phyloP scores from a whole-genome alignment of 495 filamentous ascomycete species.

The Aspergillus saccharolyticus region DNA sequence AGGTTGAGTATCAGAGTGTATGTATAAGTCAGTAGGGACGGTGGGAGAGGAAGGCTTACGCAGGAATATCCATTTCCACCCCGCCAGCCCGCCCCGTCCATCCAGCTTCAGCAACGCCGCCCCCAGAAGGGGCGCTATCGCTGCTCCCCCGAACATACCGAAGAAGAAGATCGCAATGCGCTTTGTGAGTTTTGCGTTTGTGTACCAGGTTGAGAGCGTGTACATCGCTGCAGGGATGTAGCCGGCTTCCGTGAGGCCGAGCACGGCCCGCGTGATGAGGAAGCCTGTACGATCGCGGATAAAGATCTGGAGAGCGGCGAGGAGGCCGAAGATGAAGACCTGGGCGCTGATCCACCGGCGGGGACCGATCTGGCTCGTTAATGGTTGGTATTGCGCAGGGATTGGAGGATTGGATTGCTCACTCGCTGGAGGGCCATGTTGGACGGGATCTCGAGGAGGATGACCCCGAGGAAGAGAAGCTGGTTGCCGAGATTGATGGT shows the following conservation, averaged over 20 bases:
- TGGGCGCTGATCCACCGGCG: slow-evolving; percentile 46
- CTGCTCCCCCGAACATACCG: slow-evolving; percentile 45
- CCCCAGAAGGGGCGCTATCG: slow-evolving; percentile 43
- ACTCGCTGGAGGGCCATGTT: slow-evolving; percentile 39
- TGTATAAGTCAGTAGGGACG: no score
- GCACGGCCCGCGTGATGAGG: slow-evolving; percentile 38
- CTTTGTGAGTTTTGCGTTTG: slow-evolving; percentile 42
- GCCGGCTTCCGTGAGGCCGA: slow-evolving; percentile 50
- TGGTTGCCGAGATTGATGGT: slow-evolving; percentile 53
- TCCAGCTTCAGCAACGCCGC: slow-evolving; percentile 43
- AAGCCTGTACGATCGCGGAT: slow-evolving; percentile 41
- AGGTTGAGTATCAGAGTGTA: slow-evolving; percentile 5
- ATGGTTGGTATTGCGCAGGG: not conserved
- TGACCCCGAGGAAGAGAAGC: slow-evolving; percentile 49
- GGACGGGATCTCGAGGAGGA: slow-evolving; percentile 49
- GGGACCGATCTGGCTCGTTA: slow-evolving; percentile 41
- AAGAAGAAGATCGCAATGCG: slow-evolving; percentile 51
- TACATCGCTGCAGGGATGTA: slow-evolving; percentile 55
- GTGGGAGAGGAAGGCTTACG: slow-evolving; percentile 10
- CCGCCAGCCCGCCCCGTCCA: slow-evolving; percentile 40
- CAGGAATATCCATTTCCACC: slow-evolving; percentile 59
- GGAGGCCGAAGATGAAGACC: slow-evolving; percentile 47
- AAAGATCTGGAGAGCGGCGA: slow-evolving; percentile 50
- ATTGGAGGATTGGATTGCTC: not conserved
- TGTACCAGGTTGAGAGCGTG: slow-evolving; percentile 55